phyloP scores from a whole-genome alignment of 1,139 yeast genomes.

The Arxiozyma bovina region DNA sequence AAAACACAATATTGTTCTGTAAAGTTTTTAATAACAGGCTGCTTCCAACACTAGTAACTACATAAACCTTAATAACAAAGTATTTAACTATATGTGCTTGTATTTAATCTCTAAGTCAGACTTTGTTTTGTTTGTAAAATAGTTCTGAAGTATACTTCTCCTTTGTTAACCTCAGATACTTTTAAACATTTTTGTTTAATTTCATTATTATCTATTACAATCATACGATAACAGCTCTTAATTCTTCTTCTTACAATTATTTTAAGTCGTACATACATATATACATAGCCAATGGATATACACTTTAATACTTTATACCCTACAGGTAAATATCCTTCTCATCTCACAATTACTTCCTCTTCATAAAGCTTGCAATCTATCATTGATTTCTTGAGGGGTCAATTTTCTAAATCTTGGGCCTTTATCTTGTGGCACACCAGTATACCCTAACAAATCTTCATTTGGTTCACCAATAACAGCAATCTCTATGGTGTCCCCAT shows the following conservation, averaged over 20 bases:
- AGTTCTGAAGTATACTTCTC: too few relatives aligned
- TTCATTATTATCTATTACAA: too few relatives aligned
- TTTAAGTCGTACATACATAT: too few relatives aligned
- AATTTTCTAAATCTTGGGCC: slow-evolving; percentile 89
- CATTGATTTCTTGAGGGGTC: slow-evolving; percentile 85
- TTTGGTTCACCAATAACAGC: slow-evolving; percentile 81
- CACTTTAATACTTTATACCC: background rate
- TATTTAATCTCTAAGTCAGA: too few relatives aligned
- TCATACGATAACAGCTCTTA: background rate
- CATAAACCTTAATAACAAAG: too few relatives aligned
- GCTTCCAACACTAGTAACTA: background rate
- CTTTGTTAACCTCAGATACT: background rate
- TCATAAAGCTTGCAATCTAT: slow-evolving; percentile 83
- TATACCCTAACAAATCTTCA: slow-evolving; percentile 72
- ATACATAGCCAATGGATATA: background rate
- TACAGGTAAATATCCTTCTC: background rate
- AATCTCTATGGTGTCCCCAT: slow-evolving; percentile 91
- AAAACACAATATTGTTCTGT: background rate
- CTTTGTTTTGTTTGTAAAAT: too few relatives aligned
- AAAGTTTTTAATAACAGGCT: too few relatives aligned
- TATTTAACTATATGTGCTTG: too few relatives aligned
- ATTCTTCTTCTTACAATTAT: too few relatives aligned
- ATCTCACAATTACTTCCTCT: background rate
- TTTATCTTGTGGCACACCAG: slow-evolving; percentile 61
- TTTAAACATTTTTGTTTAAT: background rate